Evolutionary conservation across 2,329 filamentous ascomycete species (phyloP).

Genomic region (Calonectria pauciramosa): DNA sequence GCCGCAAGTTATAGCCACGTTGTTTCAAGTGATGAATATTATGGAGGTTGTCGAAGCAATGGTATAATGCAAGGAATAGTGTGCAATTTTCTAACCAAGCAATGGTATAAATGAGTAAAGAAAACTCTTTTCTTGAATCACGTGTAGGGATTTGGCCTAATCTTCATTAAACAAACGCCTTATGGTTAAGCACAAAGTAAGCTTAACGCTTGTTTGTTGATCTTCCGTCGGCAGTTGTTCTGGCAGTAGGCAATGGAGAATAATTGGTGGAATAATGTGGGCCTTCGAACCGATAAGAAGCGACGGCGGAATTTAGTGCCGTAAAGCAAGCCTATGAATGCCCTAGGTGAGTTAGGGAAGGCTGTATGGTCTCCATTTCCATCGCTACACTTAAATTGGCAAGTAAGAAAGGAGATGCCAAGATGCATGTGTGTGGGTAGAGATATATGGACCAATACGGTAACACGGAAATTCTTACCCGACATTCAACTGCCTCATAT

Average conservation of each 20-base stretch:
- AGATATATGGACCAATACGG: constrained; percentile 5
- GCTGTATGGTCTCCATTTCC: background rate
- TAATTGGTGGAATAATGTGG: background rate
- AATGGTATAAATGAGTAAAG: no score
- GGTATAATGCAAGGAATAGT: no score
- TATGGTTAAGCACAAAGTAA: background rate
- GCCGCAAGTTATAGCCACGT: no score
- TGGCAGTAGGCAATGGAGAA: background rate
- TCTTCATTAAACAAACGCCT: background rate
- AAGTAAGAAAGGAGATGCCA: constrained; percentile 7
- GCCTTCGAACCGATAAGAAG: background rate
- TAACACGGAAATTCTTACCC: constrained; percentile 3
- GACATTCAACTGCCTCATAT: constrained; percentile 15
- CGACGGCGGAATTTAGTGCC: background rate
- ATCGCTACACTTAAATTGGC: constrained; percentile 4
- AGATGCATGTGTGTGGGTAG: background rate
- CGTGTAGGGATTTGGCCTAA: background rate
- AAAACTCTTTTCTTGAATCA: background rate
- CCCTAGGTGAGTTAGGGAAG: background rate
- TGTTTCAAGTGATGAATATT: no score
- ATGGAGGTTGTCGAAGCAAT: no score
- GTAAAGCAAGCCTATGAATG: background rate
- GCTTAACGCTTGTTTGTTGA: background rate
- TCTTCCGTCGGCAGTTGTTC: background rate
- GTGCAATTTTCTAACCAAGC: no score